Base-by-base conservation (phyloP, 208 protist genomes). In the Trypanosomatidae sp. region DNA sequence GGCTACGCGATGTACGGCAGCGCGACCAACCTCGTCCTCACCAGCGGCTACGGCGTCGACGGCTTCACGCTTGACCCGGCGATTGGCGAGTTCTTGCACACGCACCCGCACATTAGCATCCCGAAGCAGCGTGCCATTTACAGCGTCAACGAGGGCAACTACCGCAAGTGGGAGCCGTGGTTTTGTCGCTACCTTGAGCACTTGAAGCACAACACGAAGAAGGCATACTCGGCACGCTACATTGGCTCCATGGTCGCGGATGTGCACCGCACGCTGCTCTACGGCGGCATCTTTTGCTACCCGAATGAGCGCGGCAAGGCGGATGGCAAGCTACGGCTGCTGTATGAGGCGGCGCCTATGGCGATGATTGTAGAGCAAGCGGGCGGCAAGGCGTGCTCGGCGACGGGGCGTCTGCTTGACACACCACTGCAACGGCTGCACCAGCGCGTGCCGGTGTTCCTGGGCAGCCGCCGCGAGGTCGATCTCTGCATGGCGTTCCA, bases 231-330 rank as follows among this genome's bases (percentile, higher is more conserved):
- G 10, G 64, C 66, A 8, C 66, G 92, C 39, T 96, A 96, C 66
- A 91, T 95, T 38, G 88, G 92, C 30, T 88, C 72, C 24, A 97
- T 97, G 92, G 92, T 97, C n/a, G 92, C 84, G 23, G 97, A 99
- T 61, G 80, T 99, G n/a, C 95, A 98, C 75, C 80, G 97, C 44
- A 99, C 96, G 6, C 59, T 98, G 4, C 68, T 98, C 4, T 98
- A 98, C 65, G 97, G 97, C 16, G 97, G 97, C 50, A 96, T 99
- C 48, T 99, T 98, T 69, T 93, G 94, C 60, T 98, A 98, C 66
- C 95, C 96, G 18, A 83, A 56, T 16, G 94, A 97, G 53, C 59
- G 55, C 0, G 83, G 81, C 35, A 93, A 77, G 62, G 56, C 71
- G 39, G 82, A 97, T 24, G 97, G 97, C 24, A 98, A 99, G 71